Evolutionary conservation across 805 yeast genomes (phyloP), one percentile per base, ranked within the genome.

Genomic region (Wickerhamomyces tratensis): DNA sequence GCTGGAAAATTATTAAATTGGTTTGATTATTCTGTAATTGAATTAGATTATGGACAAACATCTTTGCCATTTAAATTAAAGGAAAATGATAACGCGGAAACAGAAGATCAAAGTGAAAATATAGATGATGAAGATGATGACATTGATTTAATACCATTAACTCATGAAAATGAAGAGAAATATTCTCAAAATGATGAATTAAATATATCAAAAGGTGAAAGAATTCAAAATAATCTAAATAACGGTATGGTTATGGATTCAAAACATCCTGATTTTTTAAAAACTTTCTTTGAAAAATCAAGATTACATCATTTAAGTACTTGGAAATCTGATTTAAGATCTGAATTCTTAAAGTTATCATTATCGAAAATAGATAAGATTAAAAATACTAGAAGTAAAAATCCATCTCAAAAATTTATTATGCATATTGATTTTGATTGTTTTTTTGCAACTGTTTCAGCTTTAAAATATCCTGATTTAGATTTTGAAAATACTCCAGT

Each of bases 371-470:
- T 12, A 13, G 13, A 46, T 43, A 33, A 35, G 34, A 34, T 34
- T 25, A 43, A 30, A 41, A 41, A 41, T 35, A 54, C 38, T 38
- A 42, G 33, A 35, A 42, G 35, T 39, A 39, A 37, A 34, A 31
- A 27, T 11, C 35, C 27, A 13, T 37, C 40, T 26, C 30, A 35
- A 5, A 53, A 52, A 33, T 56, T 72, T 1, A 74, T 89, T 9
- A 57, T 89, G 42, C 97, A 91, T 58, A 71, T 91, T 33, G 98
- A 91, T 58, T 91, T 88, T 59, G 98, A 91, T 59, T 87, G 95
- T 49, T 91, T 93, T 54, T 91, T 91, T 62, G 97, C 89, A 2
- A 73, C 94, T 0, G 96, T 83, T 0, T 84, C 96, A 0, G 74
- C 86, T 4, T 62, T 79, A 42, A 67, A 63, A 13, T 64, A 68